phyloP scores from a whole-genome alignment of 139 green algal genomes.

The Haematococcus sp. region DNA sequence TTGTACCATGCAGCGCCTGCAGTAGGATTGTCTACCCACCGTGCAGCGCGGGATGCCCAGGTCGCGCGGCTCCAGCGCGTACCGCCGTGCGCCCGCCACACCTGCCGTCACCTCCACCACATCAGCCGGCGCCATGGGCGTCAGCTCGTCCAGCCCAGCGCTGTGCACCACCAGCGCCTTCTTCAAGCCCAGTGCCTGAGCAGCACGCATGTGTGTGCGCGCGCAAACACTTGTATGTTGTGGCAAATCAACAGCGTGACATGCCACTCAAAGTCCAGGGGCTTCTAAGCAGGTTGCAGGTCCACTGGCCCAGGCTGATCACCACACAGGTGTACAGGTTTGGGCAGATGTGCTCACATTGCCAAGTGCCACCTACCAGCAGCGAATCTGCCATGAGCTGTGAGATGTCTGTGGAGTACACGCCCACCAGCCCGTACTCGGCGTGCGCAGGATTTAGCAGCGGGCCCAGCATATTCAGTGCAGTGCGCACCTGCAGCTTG shows the following conservation, averaged over 20 bases:
- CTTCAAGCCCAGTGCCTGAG: constrained; percentile 21
- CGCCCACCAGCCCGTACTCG: constrained; percentile 86
- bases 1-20: no score
- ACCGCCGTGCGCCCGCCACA: constrained; percentile 24
- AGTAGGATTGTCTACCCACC: not conserved
- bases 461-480: constrained; percentile 89
- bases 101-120: constrained; percentile 82
- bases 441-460: constrained; percentile 94
- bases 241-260: no score
- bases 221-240: not conserved
- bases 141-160: constrained; percentile 96
- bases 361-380: no score
- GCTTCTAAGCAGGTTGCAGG: no score
- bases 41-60: constrained; percentile 88
- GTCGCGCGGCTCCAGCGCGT: constrained; percentile 72
- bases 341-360: no score
- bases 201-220: no score
- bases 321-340: no score
- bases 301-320: no score
- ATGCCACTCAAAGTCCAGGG: no score
- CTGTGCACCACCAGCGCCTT: constrained; percentile 95
- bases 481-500: constrained; percentile 46
- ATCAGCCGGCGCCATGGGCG: constrained; percentile 88
- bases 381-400: constrained; percentile 85
- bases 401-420: constrained; percentile 79